Percentiles rank a stretch among this genome's conserved stretches.
phyloP scores from a whole-genome alignment of 1,284 basidiomycete genomes.

The Lignosus rhinocerotis region DNA sequence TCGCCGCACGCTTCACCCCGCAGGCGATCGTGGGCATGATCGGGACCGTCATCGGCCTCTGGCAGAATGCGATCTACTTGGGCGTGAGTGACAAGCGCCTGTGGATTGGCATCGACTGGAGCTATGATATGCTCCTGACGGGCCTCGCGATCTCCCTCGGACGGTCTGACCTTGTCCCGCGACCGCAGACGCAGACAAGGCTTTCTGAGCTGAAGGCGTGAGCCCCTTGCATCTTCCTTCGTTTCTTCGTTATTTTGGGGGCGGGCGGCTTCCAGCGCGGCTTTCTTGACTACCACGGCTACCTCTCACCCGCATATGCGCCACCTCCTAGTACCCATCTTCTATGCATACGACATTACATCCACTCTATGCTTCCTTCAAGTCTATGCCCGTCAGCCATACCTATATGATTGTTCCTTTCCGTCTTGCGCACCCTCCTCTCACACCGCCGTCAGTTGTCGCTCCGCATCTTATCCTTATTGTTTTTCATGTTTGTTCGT shows the following conservation, averaged over 20 bases:
- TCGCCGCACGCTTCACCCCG: conserved; percentile 33
- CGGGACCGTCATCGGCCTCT: conserved; percentile 52
- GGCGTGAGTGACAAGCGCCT: conserved; percentile 56
- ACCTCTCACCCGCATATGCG: neutral
- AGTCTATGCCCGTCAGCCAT: neutral
- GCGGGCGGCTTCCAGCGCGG: conserved; percentile 9
- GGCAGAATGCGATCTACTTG: conserved; percentile 61
- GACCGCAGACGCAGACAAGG: conserved; percentile 7
- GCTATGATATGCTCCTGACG: conserved; percentile 58
- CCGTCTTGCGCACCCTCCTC: neutral
- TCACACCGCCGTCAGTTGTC: conserved; percentile 1
- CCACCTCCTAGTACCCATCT: neutral
- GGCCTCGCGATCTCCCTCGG: conserved; percentile 36
- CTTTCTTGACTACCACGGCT: neutral
- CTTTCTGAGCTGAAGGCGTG: neutral
- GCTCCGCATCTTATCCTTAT: conserved; percentile 21
- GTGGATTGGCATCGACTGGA: conserved; percentile 58
- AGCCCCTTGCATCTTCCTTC: neutral
- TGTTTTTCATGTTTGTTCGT: conserved; percentile 9
- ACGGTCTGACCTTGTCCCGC: conserved; percentile 14
- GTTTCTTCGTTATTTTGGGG: conserved; percentile 13
- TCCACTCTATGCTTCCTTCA: neutral
- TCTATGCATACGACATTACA: neutral
- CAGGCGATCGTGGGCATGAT: conserved; percentile 43
- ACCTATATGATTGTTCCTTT: neutral